Conservation (phyloP, 2,329 filamentous ascomycete species). For the Venturia oleaginea region DNA sequence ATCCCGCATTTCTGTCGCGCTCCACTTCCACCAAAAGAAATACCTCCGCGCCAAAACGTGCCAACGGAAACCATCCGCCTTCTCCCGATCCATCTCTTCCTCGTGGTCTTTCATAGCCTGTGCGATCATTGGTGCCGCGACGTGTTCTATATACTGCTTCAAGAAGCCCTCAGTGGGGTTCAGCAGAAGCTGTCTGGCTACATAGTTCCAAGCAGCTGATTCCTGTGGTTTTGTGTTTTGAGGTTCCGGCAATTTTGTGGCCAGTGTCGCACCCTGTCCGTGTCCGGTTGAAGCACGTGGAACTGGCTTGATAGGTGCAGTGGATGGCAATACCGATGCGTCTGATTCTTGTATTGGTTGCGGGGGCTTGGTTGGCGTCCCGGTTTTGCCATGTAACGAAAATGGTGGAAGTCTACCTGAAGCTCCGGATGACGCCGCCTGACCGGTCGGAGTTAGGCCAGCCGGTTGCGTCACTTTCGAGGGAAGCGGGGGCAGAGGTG, state of each 20-base stretch:
- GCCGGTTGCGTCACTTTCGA: not conserved
- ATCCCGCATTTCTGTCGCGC: not conserved
- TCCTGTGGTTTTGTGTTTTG: not conserved
- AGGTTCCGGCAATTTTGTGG: not conserved
- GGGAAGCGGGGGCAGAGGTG: not conserved
- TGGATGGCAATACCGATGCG: not conserved
- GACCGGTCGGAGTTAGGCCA: not conserved
- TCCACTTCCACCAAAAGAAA: slow-evolving; percentile 5
- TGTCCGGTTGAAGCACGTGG: not conserved
- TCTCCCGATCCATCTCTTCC: not conserved
- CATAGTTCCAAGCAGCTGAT: not conserved
- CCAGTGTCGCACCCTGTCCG: not conserved
- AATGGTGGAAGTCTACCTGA: not conserved
- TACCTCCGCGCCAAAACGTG: not conserved
- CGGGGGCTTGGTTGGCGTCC: not conserved
- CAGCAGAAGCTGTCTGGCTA: slow-evolving; percentile 7
- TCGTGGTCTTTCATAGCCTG: not conserved
- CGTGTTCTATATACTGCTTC: slow-evolving; percentile 11
- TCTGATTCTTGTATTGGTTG: not conserved
- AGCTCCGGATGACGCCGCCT: not conserved
- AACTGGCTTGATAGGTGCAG: not conserved
- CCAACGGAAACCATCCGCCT: not conserved
- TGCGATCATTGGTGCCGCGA: slow-evolving; percentile 5
- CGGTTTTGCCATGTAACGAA: not conserved
- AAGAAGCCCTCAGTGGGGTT: slow-evolving; percentile 2